Base-by-base conservation (phyloP, 164 flowering plant species). In the Dillenia turbinata region DNA sequence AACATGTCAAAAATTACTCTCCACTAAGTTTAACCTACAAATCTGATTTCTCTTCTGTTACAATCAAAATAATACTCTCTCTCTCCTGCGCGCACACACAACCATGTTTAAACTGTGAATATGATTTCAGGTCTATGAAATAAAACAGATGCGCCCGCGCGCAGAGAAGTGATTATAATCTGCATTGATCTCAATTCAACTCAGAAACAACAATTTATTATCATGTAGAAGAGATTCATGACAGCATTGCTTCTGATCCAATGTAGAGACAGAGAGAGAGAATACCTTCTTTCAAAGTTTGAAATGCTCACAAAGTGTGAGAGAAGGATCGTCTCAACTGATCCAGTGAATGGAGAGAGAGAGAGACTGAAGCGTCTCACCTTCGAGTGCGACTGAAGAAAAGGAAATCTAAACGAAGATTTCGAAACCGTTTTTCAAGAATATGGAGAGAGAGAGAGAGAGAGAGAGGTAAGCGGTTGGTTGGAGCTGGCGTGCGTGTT, bases 361-460 rank as follows among this genome's bases (percentile, higher is more conserved):
- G 53, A 13, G 53, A 51, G 58, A 16, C 16, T 0, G 44, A 49
- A 16, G 44, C 12, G 52, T 51, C 17, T 15, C 54, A 15, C 17
- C 12, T 51, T 51, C 10, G n/a, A 15, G 22, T 63, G 8, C 12
- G 9, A 61, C 67, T 53, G 59, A 59, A 55, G 65, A 67, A 33
- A 54, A 48, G 57, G 70, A 66, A 66, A 63, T 63, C 53, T 44
- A 19, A 1, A 57, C 66, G 69, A 52, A 16, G 54, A 72, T 60
- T 47, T 52, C 69, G 66, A 52, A 64, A 52, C 62, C 48, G 64
- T 66, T 40, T 19, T 1, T 14, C 3, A 6, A 24, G 10, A 22
- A 12, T 59, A 12, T 3, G 5, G 40, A 26, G 40, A 26, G 40
- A 26, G 40, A 26, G 40, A 26, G 40, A 26, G 40, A 26, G 40